These are phyloP conservation scores for Mimosa pudica DNA, from an alignment of 306 rosid genomes.

Conservation along the genomic window DNA sequence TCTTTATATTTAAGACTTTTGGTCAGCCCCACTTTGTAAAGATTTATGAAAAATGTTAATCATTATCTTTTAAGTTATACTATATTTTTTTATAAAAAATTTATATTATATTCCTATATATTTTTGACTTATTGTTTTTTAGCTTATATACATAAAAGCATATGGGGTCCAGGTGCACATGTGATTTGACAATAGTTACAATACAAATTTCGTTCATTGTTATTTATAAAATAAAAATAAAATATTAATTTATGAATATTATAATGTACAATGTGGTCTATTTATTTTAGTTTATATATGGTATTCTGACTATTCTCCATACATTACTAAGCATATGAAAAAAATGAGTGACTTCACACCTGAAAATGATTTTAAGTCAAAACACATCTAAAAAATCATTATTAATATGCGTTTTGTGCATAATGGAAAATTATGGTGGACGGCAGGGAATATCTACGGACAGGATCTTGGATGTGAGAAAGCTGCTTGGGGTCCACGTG, in stretches of 20 bases:
- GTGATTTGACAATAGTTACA: not conserved
- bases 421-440: not conserved
- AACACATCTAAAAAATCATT: no score
- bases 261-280: no score
- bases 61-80: not conserved
- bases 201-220: not conserved
- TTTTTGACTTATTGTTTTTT: not conserved
- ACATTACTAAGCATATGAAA: not conserved
- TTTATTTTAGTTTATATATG: no score
- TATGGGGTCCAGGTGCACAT: not conserved
- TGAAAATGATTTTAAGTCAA: no score
- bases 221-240: no score
- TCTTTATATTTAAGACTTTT: no score
- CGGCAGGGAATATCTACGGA: constrained; percentile 88
- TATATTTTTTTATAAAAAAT: no score
- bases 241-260: no score
- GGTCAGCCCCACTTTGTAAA: no score
- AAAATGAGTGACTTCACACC: no score
- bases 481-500: constrained; percentile 73
- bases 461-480: constrained; percentile 80
- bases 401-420: not conserved
- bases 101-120: no score
- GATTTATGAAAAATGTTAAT: no score
- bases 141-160: not conserved
- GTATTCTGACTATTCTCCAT: not conserved